These are phyloP conservation scores for Capsicum rhomboideum DNA, from an alignment of 257 asterid genomes.

Conservation along the genomic window DNA sequence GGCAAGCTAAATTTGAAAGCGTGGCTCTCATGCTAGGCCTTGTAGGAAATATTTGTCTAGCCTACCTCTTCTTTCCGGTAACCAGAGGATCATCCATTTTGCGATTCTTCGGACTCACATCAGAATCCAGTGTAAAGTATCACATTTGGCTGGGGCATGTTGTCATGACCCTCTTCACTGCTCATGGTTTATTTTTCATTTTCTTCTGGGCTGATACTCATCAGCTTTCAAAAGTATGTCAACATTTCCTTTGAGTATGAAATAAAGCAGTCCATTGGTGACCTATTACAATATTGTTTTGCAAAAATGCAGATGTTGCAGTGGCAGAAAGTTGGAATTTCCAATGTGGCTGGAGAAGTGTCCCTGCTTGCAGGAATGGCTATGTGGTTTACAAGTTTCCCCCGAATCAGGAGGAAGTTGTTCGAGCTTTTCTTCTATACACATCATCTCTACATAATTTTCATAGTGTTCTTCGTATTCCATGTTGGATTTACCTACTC, in stretches of 20 bases:
- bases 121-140: constrained; percentile 65
- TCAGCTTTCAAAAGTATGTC: constrained; percentile 32
- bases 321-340: constrained; percentile 49
- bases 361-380: constrained; percentile 33
- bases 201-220: constrained; percentile 42
- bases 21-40: constrained; percentile 42
- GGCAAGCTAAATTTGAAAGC: constrained; percentile 46
- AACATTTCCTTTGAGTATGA: neutral
- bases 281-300: neutral
- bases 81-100: constrained; percentile 55
- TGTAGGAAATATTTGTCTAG: constrained; percentile 47
- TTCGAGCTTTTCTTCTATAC: constrained; percentile 53
- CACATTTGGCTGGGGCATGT: constrained; percentile 71
- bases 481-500: constrained; percentile 62
- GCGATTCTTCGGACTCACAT: constrained; percentile 53
- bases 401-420: constrained; percentile 41
- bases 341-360: constrained; percentile 52
- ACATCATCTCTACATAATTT: constrained; percentile 45
- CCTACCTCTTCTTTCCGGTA: constrained; percentile 54
- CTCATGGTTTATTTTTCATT: constrained; percentile 41
- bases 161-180: constrained; percentile 37
- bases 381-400: constrained; percentile 48
- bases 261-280: neutral
- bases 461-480: constrained; percentile 42
- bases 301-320: constrained; percentile 35